These are phyloP conservation scores for Kalmusia sp. DNA, from an alignment of 2,329 filamentous ascomycete species.

Conservation along the genomic window DNA sequence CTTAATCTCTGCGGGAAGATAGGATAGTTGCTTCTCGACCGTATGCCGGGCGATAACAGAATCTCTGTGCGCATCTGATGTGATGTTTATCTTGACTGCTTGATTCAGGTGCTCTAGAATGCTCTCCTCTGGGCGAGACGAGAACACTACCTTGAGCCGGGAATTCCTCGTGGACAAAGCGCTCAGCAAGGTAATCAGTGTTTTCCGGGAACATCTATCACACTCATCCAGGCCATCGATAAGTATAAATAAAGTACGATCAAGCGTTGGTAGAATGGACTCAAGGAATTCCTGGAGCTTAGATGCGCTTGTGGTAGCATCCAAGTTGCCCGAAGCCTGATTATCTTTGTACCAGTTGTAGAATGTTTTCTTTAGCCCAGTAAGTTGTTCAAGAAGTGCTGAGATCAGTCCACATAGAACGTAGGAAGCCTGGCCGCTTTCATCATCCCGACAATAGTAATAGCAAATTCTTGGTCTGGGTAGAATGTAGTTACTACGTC, in stretches of 20 bases:
- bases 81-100: constrained; percentile 3
- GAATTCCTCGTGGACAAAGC: constrained; percentile 4
- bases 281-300: constrained; percentile 11
- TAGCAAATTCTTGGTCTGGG: constrained; percentile 17
- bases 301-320: constrained; percentile 9
- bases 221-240: constrained; percentile 15
- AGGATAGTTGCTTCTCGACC: constrained; percentile 7
- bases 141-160: constrained; percentile 12
- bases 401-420: constrained; percentile 11
- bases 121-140: constrained; percentile 13
- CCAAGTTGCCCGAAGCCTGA: constrained; percentile 11
- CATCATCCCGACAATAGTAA: constrained; percentile 18
- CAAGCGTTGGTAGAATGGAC: constrained; percentile 2
- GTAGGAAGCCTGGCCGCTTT: constrained; percentile 13
- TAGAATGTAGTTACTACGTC: constrained; percentile 12
- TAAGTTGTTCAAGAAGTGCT: constrained; percentile 15
- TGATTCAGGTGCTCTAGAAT: constrained; percentile 9
- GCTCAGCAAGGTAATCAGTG: constrained; percentile 1
- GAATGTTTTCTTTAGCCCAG: constrained; percentile 17
- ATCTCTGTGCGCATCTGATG: constrained; percentile 10
- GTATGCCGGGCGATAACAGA: constrained; percentile 11
- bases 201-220: constrained; percentile 8
- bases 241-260: constrained; percentile 9
- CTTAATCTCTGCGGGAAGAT: constrained; percentile 11
- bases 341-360: constrained; percentile 19